Evolutionary conservation across 2,329 filamentous ascomycete genomes (phyloP).

Genomic region (Xylaria digitata): DNA sequence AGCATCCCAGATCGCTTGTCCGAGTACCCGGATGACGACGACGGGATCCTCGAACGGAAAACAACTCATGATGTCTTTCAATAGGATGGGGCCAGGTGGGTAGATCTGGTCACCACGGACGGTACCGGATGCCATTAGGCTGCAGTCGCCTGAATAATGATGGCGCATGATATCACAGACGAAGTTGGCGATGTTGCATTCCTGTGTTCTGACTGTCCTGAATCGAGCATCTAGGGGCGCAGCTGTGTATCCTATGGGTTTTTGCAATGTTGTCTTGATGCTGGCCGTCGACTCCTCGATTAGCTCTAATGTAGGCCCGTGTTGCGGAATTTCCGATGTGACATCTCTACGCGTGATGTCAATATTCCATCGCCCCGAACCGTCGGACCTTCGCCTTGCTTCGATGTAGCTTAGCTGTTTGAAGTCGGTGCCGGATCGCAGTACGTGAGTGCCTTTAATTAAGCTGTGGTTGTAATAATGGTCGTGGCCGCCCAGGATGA

Average conservation of each 20-base stretch:
- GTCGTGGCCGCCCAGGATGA: slow-evolving; percentile 89
- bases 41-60: slow-evolving; percentile 95
- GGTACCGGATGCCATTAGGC: slow-evolving; percentile 85
- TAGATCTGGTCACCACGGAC: slow-evolving; percentile 92
- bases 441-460: slow-evolving; percentile 82
- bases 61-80: slow-evolving; percentile 87
- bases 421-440: slow-evolving; percentile 92
- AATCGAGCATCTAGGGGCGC: slow-evolving; percentile 88
- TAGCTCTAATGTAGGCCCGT: slow-evolving; percentile 69
- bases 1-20: slow-evolving; percentile 79
- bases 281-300: slow-evolving; percentile 77
- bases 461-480: slow-evolving; percentile 85
- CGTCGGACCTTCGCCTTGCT: slow-evolving; percentile 65
- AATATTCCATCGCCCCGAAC: slow-evolving; percentile 75
- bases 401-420: slow-evolving; percentile 92
- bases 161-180: slow-evolving; percentile 91
- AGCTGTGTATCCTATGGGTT: slow-evolving; percentile 84
- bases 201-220: slow-evolving; percentile 78
- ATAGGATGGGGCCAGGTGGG: slow-evolving; percentile 77
- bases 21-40: slow-evolving; percentile 78
- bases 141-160: slow-evolving; percentile 83
- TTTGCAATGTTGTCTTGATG: slow-evolving; percentile 80
- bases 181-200: slow-evolving; percentile 91
- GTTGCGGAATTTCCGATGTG: slow-evolving; percentile 73
- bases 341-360: slow-evolving; percentile 81